Percentiles rank a stretch among this genome's conserved stretches.
Evolutionary conservation across 164 flowering plant species (phyloP).

Genomic region (Kalanchoe fedtschenkoi): DNA sequence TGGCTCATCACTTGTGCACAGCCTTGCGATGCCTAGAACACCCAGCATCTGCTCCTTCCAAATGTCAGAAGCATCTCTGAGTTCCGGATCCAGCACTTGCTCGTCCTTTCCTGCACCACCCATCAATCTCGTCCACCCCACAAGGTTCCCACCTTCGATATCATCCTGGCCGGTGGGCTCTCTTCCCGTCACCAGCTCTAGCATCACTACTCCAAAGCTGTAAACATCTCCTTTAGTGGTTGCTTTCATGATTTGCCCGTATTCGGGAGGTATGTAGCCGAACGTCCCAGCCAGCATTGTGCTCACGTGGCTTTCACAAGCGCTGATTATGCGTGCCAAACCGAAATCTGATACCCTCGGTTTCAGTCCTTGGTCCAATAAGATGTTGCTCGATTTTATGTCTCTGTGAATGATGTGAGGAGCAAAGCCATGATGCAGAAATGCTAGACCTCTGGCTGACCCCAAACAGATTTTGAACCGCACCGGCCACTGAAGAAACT

Average conservation of each 20-base stretch:
- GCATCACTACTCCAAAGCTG: constrained; percentile 58
- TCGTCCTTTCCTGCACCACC: constrained; percentile 22
- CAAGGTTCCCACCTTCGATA: constrained; percentile 54
- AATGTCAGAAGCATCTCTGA: constrained; percentile 8
- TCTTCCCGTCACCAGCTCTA: constrained; percentile 51
- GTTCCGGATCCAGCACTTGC: constrained; percentile 33
- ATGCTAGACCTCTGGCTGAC: constrained; percentile 55
- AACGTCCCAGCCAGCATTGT: constrained; percentile 57
- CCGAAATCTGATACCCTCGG: constrained; percentile 64
- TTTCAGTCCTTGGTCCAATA: constrained; percentile 36
- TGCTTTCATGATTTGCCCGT: constrained; percentile 49
- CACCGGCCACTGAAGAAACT: constrained; percentile 43
- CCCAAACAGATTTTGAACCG: constrained; percentile 51
- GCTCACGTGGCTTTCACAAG: constrained; percentile 56
- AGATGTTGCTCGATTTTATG: constrained; percentile 59
- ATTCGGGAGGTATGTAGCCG: constrained; percentile 66
- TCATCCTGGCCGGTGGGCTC: constrained; percentile 57
- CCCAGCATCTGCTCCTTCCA: constrained; percentile 41
- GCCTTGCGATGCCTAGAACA: constrained; percentile 35
- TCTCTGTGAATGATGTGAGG: constrained; percentile 68
- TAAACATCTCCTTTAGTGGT: constrained; percentile 54
- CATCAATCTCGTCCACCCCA: constrained; percentile 67
- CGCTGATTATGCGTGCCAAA: constrained; percentile 57
- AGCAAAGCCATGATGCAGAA: constrained; percentile 56
- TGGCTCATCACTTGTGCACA: constrained; percentile 47